Evolutionary conservation across 1,284 basidiomycete species (phyloP).

Genomic region (Phellinidium pouzarii): DNA sequence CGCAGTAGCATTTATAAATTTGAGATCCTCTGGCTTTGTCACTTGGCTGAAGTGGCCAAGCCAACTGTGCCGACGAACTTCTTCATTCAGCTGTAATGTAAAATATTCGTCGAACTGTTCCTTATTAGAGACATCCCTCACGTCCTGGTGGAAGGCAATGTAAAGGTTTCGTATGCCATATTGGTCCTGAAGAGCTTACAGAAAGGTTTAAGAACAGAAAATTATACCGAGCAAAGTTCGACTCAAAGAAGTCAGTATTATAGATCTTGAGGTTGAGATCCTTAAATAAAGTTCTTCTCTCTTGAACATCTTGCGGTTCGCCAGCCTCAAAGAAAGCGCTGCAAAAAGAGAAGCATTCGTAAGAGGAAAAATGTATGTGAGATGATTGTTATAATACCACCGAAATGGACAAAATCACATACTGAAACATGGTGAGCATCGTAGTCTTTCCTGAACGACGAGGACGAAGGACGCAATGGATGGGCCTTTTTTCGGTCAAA

Average conservation of each 20-base stretch:
- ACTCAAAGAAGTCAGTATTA: background rate
- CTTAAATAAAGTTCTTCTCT: background rate
- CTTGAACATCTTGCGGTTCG: background rate
- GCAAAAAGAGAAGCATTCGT: too few relatives aligned
- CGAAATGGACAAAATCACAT: too few relatives aligned
- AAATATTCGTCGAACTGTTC: too few relatives aligned
- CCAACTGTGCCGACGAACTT: too few relatives aligned
- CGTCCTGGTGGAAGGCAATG: background rate
- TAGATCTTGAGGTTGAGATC: background rate
- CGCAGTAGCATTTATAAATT: background rate
- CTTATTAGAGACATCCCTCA: background rate
- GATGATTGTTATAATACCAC: too few relatives aligned
- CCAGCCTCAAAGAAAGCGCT: background rate
- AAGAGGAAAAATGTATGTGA: too few relatives aligned
- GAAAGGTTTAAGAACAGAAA: background rate
- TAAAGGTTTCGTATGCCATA: background rate
- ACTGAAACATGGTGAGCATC: background rate
- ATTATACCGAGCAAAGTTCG: background rate
- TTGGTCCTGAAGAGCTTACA: background rate
- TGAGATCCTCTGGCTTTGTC: background rate
- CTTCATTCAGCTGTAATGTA: too few relatives aligned
- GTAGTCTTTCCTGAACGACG: background rate
- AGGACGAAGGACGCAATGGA: background rate
- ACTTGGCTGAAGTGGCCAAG: too few relatives aligned
- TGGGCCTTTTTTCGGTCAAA: background rate